Evolutionary conservation across 2,329 filamentous ascomycete genomes (phyloP).

Genomic region (Cryphonectria parasitica): DNA sequence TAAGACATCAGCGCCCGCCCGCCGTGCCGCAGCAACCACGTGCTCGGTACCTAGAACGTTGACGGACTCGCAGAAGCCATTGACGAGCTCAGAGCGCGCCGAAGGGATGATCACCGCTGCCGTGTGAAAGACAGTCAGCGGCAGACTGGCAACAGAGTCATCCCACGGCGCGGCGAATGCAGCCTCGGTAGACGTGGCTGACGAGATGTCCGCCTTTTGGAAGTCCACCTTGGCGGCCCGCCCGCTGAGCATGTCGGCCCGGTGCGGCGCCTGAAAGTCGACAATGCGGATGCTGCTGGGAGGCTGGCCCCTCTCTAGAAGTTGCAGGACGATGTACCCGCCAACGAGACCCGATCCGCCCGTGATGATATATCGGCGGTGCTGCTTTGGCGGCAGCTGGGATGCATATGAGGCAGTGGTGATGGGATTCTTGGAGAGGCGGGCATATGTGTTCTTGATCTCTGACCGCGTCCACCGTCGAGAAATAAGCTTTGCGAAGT

Average conservation of each 20-base stretch:
- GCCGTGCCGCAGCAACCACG: constrained; percentile 47
- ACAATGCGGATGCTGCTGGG: constrained; percentile 56
- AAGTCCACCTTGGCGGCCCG: constrained; percentile 45
- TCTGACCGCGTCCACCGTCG: constrained; percentile 40
- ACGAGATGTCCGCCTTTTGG: constrained; percentile 54
- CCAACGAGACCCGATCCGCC: constrained; percentile 58
- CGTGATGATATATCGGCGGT: constrained; percentile 44
- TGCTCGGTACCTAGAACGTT: constrained; percentile 53
- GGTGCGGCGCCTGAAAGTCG: constrained; percentile 51
- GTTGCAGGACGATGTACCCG: constrained; percentile 56
- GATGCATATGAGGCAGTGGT: constrained; percentile 34
- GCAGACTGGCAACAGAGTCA: constrained; percentile 43
- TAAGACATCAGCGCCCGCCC: constrained; percentile 48
- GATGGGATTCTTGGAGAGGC: constrained; percentile 37
- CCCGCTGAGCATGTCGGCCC: constrained; percentile 46
- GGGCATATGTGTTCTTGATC: constrained; percentile 38
- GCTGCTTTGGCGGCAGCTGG: constrained; percentile 39
- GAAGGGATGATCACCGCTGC: constrained; percentile 51
- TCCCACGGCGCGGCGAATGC: constrained; percentile 56
- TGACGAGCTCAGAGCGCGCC: constrained; percentile 46
- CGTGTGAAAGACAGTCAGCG: constrained; percentile 61
- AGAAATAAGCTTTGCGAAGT: constrained; percentile 34
- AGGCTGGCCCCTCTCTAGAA: constrained; percentile 56
- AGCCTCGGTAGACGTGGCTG: constrained; percentile 44
- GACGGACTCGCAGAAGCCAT: constrained; percentile 45